These are phyloP conservation scores for Tephrocybe sp. DNA, from an alignment of 768 basidiomycete genomes.

Conservation along the genomic window DNA sequence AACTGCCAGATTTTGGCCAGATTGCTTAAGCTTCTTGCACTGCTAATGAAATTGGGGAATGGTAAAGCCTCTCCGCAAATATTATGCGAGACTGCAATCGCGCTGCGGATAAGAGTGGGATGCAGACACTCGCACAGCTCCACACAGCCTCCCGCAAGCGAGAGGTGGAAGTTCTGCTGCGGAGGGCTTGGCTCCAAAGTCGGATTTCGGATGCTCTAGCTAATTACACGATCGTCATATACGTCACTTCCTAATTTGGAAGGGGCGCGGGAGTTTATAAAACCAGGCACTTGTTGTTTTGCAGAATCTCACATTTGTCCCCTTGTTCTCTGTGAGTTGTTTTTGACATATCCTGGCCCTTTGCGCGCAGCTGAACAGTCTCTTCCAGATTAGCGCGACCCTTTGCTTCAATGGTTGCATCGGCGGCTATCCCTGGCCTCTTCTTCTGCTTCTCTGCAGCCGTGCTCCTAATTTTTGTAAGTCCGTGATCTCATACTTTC, in stretches of 20 bases:
- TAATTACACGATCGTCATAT: conserved; percentile 2
- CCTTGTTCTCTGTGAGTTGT: not conserved
- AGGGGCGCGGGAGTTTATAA: conserved; percentile 2
- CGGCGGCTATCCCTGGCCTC: conserved; percentile 66
- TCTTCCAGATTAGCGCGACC: conserved; percentile 1
- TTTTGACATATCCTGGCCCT: too few relatives aligned
- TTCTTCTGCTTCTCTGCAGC: conserved; percentile 73
- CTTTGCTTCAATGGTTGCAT: conserved; percentile 43
- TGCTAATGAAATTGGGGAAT: too few relatives aligned
- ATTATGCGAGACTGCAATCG: not conserved
- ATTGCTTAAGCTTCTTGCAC: too few relatives aligned
- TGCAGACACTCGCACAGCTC: not conserved
- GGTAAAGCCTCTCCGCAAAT: not conserved
- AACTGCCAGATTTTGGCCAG: too few relatives aligned
- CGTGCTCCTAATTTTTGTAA: conserved; percentile 66
- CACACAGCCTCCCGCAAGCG: conserved; percentile 1
- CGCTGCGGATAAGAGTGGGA: not conserved
- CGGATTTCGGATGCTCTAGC: conserved; percentile 3
- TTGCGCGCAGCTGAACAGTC: not conserved
- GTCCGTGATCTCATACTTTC: conserved; percentile 23
- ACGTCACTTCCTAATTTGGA: conserved; percentile 14
- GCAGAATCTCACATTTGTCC: not conserved
- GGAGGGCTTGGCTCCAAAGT: conserved; percentile 4
- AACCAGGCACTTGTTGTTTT: not conserved
- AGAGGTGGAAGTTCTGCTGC: not conserved